These are phyloP conservation scores for Fusarium xylarioides DNA, from an alignment of 2,329 filamentous ascomycete genomes.

Conservation along the genomic window DNA sequence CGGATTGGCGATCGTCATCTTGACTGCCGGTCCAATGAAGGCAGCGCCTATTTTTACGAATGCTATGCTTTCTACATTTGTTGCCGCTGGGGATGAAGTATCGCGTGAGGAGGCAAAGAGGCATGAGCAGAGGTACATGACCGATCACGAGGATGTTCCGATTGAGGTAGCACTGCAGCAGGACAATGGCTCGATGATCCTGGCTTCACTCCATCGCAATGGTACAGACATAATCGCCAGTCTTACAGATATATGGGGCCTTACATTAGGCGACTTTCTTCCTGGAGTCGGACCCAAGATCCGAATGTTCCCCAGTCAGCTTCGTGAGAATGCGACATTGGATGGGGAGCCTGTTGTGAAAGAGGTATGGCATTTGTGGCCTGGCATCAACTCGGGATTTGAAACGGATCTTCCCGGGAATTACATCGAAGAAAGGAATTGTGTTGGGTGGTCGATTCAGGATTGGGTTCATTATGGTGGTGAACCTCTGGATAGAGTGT, in stretches of 20 bases:
- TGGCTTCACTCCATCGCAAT: slow-evolving; percentile 37
- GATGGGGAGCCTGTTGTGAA: slow-evolving; percentile 11
- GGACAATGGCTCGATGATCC: slow-evolving; percentile 40
- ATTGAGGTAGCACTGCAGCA: slow-evolving; percentile 34
- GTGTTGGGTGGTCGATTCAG: slow-evolving; percentile 45
- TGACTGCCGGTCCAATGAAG: slow-evolving; percentile 45
- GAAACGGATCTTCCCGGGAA: slow-evolving; percentile 44
- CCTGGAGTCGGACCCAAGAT: slow-evolving; percentile 26
- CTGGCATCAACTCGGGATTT: slow-evolving; percentile 15
- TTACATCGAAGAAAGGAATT: slow-evolving; percentile 36
- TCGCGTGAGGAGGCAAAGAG: slow-evolving; percentile 40
- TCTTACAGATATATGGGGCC: slow-evolving; percentile 35
- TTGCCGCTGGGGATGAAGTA: slow-evolving; percentile 43
- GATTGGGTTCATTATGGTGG: slow-evolving; percentile 50
- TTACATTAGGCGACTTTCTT: slow-evolving; percentile 38
- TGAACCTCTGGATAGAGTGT: slow-evolving; percentile 46
- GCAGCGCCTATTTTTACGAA: slow-evolving; percentile 43
- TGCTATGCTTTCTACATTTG: slow-evolving; percentile 40
- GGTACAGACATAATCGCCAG: slow-evolving; percentile 31
- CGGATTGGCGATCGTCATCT: slow-evolving; percentile 44
- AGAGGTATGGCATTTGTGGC: slow-evolving; percentile 46
- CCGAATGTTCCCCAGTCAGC: slow-evolving; percentile 41
- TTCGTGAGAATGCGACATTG: slow-evolving; percentile 13
- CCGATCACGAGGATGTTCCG: background rate
- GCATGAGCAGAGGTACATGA: slow-evolving; percentile 29